Conservation (phyloP, 2,329 filamentous ascomycete genomes). For the Sclerotinia sclerotiorum region DNA sequence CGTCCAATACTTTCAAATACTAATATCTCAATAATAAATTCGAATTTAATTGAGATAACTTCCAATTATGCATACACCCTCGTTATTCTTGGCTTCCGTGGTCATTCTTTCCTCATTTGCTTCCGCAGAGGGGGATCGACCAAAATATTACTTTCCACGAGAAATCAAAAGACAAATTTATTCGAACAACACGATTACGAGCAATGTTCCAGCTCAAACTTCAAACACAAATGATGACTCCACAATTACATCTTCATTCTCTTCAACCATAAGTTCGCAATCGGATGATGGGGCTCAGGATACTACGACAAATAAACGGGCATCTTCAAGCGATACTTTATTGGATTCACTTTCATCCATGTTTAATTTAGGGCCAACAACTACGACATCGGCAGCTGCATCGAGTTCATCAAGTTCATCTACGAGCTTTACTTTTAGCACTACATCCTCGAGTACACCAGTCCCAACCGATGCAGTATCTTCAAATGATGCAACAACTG, state of each 20-base stretch:
- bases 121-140: slow-evolving; percentile 47
- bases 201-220: slow-evolving; percentile 25
- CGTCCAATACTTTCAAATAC: slow-evolving; percentile 8
- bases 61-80: slow-evolving; percentile 51
- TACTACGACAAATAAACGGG: background rate
- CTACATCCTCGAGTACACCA: background rate
- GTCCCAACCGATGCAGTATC: background rate
- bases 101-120: slow-evolving; percentile 50
- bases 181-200: slow-evolving; percentile 33
- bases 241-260: slow-evolving; percentile 18
- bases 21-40: slow-evolving; percentile 21
- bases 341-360: background rate
- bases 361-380: background rate
- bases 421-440: background rate
- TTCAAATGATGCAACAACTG: slow-evolving; percentile 2
- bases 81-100: slow-evolving; percentile 51
- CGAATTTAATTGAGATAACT: slow-evolving; percentile 14
- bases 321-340: background rate
- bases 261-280: slow-evolving; percentile 29
- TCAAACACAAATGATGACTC: slow-evolving; percentile 21
- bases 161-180: slow-evolving; percentile 53
- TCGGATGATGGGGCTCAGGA: slow-evolving; percentile 22
- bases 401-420: background rate
- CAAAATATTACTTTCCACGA: slow-evolving; percentile 58
- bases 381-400: background rate